These are phyloP conservation scores for Kwoniella pini DNA, from an alignment of 768 basidiomycete genomes.

Conservation along the genomic window DNA sequence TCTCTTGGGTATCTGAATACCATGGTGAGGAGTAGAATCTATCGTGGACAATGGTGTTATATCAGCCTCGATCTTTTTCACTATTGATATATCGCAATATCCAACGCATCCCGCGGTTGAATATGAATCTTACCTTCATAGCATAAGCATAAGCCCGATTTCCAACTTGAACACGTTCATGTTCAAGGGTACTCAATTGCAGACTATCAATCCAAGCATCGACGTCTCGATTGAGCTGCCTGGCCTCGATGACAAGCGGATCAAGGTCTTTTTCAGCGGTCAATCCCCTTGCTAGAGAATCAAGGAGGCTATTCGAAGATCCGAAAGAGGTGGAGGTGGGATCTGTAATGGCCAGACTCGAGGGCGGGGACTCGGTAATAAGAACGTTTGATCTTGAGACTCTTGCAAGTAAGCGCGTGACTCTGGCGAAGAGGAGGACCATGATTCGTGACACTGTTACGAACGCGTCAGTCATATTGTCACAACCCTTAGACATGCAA, in stretches of 20 bases:
- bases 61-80: too few relatives aligned
- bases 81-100: too few relatives aligned
- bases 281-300: background rate
- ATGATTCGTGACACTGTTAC: slow-evolving; percentile 50
- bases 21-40: slow-evolving; percentile 48
- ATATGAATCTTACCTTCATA: slow-evolving; percentile 44
- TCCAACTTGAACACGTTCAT: slow-evolving; percentile 50
- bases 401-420: slow-evolving; percentile 40
- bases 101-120: too few relatives aligned
- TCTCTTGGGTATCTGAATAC: slow-evolving; percentile 39
- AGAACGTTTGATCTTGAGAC: slow-evolving; percentile 19
- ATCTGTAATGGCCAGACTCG: background rate
- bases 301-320: background rate
- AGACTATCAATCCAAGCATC: slow-evolving; percentile 49
- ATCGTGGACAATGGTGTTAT: background rate
- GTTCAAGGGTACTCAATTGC: slow-evolving; percentile 43
- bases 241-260: slow-evolving; percentile 35
- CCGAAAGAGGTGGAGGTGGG: background rate
- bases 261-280: slow-evolving; percentile 8
- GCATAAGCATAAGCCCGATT: slow-evolving; percentile 51
- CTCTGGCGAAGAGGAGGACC: slow-evolving; percentile 46
- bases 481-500: background rate
- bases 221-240: slow-evolving; percentile 38
- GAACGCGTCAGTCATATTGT: background rate
- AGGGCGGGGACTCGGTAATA: slow-evolving; percentile 31